phyloP scores from a whole-genome alignment of 768 basidiomycete species.

The Dioszegia hungarica region DNA sequence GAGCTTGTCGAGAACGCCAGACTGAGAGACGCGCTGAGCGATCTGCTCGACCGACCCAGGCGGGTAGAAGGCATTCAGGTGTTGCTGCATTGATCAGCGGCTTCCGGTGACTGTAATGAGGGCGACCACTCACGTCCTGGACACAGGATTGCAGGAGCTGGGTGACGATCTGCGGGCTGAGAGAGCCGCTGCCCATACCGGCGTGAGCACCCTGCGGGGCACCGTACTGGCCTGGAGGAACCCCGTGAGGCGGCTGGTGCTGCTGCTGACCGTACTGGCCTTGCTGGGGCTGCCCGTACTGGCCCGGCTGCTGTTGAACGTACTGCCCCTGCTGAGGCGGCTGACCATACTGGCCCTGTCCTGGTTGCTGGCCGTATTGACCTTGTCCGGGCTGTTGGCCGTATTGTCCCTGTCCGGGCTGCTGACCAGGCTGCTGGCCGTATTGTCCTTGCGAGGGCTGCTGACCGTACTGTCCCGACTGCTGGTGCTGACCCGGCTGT shows the following conservation, averaged over 20 bases:
- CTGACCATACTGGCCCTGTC: constrained; percentile 15
- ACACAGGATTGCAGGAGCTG: constrained; percentile 3
- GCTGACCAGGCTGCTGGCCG: constrained; percentile 7
- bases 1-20: constrained; percentile 44
- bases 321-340: constrained; percentile 3
- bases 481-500: constrained; percentile 1
- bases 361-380: constrained; percentile 30
- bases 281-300: constrained; percentile 8
- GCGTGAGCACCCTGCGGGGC: constrained; percentile 18
- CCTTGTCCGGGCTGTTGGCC: constrained; percentile 5
- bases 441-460: constrained; percentile 13
- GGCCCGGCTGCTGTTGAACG: constrained; percentile 11
- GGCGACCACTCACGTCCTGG: background rate
- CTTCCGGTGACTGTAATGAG: background rate
- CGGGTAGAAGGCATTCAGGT: constrained; percentile 50
- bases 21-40: constrained; percentile 45
- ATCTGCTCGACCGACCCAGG: constrained; percentile 46
- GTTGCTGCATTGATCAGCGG: constrained; percentile 38
- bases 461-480: constrained; percentile 23
- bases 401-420: constrained; percentile 17
- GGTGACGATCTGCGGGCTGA: background rate
- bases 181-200: constrained; percentile 29
- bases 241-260: constrained; percentile 5
- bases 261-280: constrained; percentile 12
- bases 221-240: constrained; percentile 27